phyloP scores from a whole-genome alignment of 805 yeast genomes.

The Cyberlindnera misumaiensis region DNA sequence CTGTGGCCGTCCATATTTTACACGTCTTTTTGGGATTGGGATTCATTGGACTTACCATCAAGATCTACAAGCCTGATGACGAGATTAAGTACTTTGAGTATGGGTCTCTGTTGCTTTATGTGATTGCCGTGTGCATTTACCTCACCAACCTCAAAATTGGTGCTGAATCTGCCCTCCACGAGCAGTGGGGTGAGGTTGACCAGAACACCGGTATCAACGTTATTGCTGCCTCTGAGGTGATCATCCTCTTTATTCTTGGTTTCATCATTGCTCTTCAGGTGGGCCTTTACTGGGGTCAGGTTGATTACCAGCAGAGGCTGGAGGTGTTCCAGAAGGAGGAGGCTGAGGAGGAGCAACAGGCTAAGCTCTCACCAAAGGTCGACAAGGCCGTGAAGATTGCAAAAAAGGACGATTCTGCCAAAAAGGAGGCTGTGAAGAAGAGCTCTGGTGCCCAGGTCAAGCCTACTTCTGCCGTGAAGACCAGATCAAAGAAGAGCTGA shows the following conservation, averaged over 20 bases:
- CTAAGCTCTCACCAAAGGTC: slow-evolving; percentile 3
- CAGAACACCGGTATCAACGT: slow-evolving; percentile 82
- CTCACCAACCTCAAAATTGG: slow-evolving; percentile 85
- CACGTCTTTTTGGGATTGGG: slow-evolving; percentile 62
- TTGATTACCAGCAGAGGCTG: slow-evolving; percentile 41
- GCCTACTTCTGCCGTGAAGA: neutral
- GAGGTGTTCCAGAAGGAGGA: slow-evolving; percentile 24
- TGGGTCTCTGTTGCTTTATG: slow-evolving; percentile 68
- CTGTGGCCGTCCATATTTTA: slow-evolving; percentile 49
- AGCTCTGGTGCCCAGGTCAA: slow-evolving; percentile 1
- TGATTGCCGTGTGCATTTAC: slow-evolving; percentile 71
- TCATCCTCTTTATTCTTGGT: slow-evolving; percentile 59
- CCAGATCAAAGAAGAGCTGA: slow-evolving; percentile 1
- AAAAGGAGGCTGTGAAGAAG: slow-evolving; percentile 3
- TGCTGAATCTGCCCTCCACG: slow-evolving; percentile 55
- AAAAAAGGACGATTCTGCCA: neutral
- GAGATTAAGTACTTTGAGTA: slow-evolving; percentile 87
- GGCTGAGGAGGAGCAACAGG: slow-evolving; percentile 7
- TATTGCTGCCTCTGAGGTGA: slow-evolving; percentile 80
- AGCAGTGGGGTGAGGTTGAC: slow-evolving; percentile 93
- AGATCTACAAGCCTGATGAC: slow-evolving; percentile 80
- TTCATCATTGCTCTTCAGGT: slow-evolving; percentile 84
- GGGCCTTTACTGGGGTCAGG: slow-evolving; percentile 82
- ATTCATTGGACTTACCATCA: slow-evolving; percentile 62
- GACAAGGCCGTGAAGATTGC: neutral